These are phyloP conservation scores for Penicillium ochrochloron DNA, from an alignment of 495 filamentous ascomycete species.

Conservation along the genomic window DNA sequence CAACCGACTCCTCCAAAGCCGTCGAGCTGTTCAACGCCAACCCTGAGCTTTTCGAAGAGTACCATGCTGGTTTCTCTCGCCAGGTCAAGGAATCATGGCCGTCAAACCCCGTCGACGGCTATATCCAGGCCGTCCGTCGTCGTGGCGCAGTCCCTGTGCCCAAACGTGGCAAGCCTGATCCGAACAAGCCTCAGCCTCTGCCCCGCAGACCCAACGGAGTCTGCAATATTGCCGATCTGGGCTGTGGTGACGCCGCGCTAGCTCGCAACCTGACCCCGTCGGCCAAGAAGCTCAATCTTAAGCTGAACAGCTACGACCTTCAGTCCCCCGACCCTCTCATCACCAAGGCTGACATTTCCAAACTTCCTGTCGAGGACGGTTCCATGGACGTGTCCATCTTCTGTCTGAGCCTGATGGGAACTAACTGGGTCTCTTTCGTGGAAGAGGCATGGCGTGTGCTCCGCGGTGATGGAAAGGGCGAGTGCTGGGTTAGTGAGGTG, in stretches of 20 bases:
- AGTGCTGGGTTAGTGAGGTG: constrained; percentile 96
- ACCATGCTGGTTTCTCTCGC: constrained; percentile 91
- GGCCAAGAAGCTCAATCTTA: constrained; percentile 65
- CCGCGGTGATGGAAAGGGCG: constrained; percentile 77
- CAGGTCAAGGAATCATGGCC: constrained; percentile 92
- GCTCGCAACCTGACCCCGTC: constrained; percentile 60
- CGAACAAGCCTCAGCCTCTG: constrained; percentile 40
- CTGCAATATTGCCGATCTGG: constrained; percentile 83
- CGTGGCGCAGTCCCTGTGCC: constrained; percentile 53
- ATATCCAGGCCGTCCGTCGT: constrained; percentile 67
- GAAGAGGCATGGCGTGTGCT: constrained; percentile 93
- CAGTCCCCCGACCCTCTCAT: constrained; percentile 69
- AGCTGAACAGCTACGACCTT: constrained; percentile 70
- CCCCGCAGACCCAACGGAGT: constrained; percentile 58
- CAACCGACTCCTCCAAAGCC: constrained; percentile 78
- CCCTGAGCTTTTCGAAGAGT: constrained; percentile 90
- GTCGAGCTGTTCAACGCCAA: constrained; percentile 76
- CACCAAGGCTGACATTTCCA: constrained; percentile 84
- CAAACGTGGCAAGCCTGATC: constrained; percentile 42
- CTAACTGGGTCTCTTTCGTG: constrained; percentile 94
- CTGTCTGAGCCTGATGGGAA: constrained; percentile 97
- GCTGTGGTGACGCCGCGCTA: constrained; percentile 81
- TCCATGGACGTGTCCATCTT: constrained; percentile 86
- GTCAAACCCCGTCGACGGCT: constrained; percentile 88
- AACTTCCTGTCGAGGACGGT: constrained; percentile 72